A percentile compares a stretch with the other conserved stretches of the same genome.
phyloP scores from a whole-genome alignment of 179 eudicot genomes.

The Beta lomatogona region DNA sequence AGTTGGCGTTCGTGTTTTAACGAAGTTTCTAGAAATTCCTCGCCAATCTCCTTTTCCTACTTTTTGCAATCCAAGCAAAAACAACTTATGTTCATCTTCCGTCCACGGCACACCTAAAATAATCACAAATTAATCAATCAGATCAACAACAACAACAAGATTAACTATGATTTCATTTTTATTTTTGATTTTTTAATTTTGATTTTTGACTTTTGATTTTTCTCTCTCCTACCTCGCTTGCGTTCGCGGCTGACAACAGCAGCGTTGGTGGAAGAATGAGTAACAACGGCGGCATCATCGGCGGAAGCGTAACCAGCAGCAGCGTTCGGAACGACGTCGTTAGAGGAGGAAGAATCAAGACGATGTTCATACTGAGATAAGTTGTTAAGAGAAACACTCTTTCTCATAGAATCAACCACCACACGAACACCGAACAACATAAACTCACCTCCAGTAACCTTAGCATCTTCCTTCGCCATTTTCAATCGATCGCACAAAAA shows the following conservation, averaged over 20 bases:
- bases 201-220: neutral
- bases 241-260: conserved; percentile 51
- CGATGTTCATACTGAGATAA: conserved; percentile 67
- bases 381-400: conserved; percentile 80
- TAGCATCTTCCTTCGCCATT: conserved; percentile 21
- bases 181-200: too few relatives aligned
- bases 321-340: conserved; percentile 9
- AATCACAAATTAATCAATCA: conserved; percentile 15
- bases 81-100: conserved; percentile 84
- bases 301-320: conserved; percentile 58
- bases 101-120: conserved; percentile 80
- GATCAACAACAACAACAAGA: neutral
- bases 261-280: conserved; percentile 19
- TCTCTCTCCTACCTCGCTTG: conserved; percentile 61
- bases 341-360: conserved; percentile 26
- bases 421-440: conserved; percentile 89
- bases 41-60: conserved; percentile 90
- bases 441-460: conserved; percentile 47
- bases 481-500: neutral
- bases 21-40: conserved; percentile 80
- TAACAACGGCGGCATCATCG: conserved; percentile 47
- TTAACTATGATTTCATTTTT: too few relatives aligned
- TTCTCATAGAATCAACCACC: conserved; percentile 80
- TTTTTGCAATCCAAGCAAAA: conserved; percentile 65
- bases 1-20: conserved; percentile 82